Evolutionary conservation across 169 alveolate species (phyloP).

Genomic region (Cyclospora cayetanensis): DNA sequence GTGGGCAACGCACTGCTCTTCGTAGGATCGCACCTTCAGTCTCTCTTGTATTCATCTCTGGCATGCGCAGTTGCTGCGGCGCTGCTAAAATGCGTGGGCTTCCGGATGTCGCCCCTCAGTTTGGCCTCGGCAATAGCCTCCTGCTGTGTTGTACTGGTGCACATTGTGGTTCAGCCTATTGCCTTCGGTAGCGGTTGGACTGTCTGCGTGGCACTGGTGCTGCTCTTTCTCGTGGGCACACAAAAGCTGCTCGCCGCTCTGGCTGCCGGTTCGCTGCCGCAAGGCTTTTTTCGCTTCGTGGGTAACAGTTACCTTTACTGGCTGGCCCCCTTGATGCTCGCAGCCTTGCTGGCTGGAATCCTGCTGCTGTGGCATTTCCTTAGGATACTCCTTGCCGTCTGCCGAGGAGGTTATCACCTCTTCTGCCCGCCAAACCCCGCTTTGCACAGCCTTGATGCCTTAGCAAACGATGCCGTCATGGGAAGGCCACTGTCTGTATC

Average conservation of each 20-base stretch:
- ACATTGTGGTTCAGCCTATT: slow-evolving; percentile 18
- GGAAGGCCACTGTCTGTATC: slow-evolving; percentile 52
- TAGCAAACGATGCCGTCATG: slow-evolving; percentile 7
- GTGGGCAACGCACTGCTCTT: slow-evolving; percentile 41
- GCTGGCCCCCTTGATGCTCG: slow-evolving; percentile 26
- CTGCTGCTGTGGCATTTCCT: slow-evolving; percentile 35
- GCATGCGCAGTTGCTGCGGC: slow-evolving; percentile 41
- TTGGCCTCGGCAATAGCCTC: background rate
- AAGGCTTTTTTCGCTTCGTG: background rate
- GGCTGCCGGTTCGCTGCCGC: slow-evolving; percentile 5
- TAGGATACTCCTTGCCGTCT: background rate
- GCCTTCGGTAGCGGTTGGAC: slow-evolving; percentile 44
- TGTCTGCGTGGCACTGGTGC: slow-evolving; percentile 28
- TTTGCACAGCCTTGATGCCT: slow-evolving; percentile 34
- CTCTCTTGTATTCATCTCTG: background rate
- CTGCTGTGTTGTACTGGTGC: slow-evolving; percentile 21
- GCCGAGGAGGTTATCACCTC: slow-evolving; percentile 40
- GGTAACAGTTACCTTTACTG: slow-evolving; percentile 23
- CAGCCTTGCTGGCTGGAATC: slow-evolving; percentile 27
- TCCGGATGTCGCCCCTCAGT: background rate
- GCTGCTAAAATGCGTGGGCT: slow-evolving; percentile 23
- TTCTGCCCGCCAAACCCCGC: slow-evolving; percentile 58
- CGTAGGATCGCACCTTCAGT: slow-evolving; percentile 6
- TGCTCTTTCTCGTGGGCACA: slow-evolving; percentile 25
- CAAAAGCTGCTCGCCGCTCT: slow-evolving; percentile 33